Evolutionary conservation across 805 yeast genomes (phyloP).

Genomic region (Kazachstania taianensis): DNA sequence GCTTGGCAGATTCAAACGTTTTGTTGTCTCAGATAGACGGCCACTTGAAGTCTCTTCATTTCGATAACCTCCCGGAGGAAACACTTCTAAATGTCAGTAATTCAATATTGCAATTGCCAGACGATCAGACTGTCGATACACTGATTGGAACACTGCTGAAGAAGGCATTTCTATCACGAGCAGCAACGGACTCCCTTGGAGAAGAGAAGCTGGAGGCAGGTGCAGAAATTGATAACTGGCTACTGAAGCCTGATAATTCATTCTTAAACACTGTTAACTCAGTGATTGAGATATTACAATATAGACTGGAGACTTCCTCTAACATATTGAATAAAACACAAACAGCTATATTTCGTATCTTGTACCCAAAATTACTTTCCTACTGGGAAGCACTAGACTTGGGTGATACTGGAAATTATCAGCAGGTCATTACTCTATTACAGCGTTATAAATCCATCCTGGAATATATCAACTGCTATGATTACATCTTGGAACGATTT

Average conservation of each 20-base stretch:
- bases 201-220: not conserved
- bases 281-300: slow-evolving; percentile 10
- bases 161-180: slow-evolving; percentile 1
- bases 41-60: not conserved
- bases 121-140: slow-evolving; percentile 13
- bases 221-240: too few relatives aligned
- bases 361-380: slow-evolving; percentile 5
- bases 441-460: slow-evolving; percentile 16
- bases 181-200: too few relatives aligned
- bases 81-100: not conserved
- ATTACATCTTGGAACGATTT: slow-evolving; percentile 22
- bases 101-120: slow-evolving; percentile 11
- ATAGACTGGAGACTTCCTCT: slow-evolving; percentile 12
- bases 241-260: too few relatives aligned
- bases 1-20: not conserved
- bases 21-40: not conserved
- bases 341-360: slow-evolving; percentile 12
- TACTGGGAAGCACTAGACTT: slow-evolving; percentile 10
- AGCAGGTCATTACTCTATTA: slow-evolving; percentile 4
- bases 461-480: slow-evolving; percentile 13
- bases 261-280: not conserved
- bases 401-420: slow-evolving; percentile 2
- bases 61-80: not conserved
- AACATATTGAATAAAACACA: slow-evolving; percentile 18
- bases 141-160: slow-evolving; percentile 9